These are phyloP conservation scores for Sarcodon sp. DNA, from an alignment of 768 basidiomycete genomes.

Conservation along the genomic window DNA sequence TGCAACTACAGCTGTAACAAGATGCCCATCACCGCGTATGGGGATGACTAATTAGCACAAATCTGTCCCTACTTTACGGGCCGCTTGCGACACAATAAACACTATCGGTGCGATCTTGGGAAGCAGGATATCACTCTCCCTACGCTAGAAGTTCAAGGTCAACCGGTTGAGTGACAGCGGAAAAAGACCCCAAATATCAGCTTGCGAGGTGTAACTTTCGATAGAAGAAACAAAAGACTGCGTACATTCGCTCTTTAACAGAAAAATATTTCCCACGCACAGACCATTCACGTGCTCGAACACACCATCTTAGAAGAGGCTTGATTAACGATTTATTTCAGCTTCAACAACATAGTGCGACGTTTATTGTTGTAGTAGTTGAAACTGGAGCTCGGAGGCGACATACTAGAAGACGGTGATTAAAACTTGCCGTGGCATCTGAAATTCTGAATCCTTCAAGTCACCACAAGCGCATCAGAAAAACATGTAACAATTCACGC, in stretches of 20 bases:
- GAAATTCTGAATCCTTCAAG: too few species aligned
- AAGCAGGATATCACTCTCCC: constrained; percentile 47
- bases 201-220: constrained; percentile 65
- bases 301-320: too few species aligned
- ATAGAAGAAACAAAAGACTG: constrained; percentile 11
- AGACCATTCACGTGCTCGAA: constrained; percentile 27
- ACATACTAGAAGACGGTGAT: too few species aligned
- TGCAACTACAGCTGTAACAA: too few species aligned
- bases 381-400: too few species aligned
- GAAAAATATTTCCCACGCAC: constrained; percentile 28
- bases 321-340: too few species aligned
- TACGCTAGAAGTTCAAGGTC: constrained; percentile 43
- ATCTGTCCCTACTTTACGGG: constrained; percentile 38
- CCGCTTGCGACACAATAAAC: constrained; percentile 32
- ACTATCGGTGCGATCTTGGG: constrained; percentile 54
- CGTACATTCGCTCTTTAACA: constrained; percentile 7
- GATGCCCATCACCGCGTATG: neutral
- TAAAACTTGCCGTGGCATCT: too few species aligned
- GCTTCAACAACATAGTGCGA: too few species aligned
- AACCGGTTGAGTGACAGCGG: constrained; percentile 20
- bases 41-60: neutral
- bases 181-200: constrained; percentile 58
- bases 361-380: too few species aligned
- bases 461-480: too few species aligned
- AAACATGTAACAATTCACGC: too few species aligned